These are phyloP conservation scores for Chlorella ohadii DNA, from an alignment of 139 green algal species.

Conservation along the genomic window DNA sequence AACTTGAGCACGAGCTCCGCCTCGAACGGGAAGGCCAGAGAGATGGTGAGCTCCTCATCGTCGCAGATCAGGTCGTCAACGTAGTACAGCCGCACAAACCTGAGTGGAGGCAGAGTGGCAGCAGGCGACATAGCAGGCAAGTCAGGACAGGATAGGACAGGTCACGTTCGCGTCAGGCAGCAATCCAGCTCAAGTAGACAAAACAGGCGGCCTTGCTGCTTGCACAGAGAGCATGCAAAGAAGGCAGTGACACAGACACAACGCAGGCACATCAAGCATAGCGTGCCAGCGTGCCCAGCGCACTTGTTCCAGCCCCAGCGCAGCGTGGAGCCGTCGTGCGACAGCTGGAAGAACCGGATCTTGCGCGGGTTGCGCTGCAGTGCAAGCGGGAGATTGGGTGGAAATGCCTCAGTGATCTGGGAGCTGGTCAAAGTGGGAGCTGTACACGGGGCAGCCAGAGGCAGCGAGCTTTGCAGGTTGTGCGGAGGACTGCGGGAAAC, in stretches of 20 bases:
- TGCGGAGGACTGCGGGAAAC: too few relatives aligned
- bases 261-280: too few relatives aligned
- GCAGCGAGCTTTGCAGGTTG: background rate
- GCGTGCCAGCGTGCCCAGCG: background rate
- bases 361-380: constrained; percentile 37
- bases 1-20: constrained; percentile 42
- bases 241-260: too few relatives aligned
- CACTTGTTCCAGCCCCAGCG: constrained; percentile 69
- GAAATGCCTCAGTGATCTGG: too few relatives aligned
- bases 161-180: too few relatives aligned
- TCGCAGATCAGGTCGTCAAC: constrained; percentile 33
- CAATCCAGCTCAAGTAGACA: too few relatives aligned
- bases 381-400: background rate
- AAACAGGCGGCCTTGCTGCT: too few relatives aligned
- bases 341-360: constrained; percentile 64
- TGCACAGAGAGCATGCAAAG: too few relatives aligned
- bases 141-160: too few relatives aligned
- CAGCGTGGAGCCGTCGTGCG: constrained; percentile 56
- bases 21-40: constrained; percentile 38
- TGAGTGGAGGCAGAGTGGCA: too few relatives aligned
- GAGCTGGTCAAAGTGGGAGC: too few relatives aligned
- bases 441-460: background rate
- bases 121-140: too few relatives aligned
- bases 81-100: constrained; percentile 52
- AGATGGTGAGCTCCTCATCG: constrained; percentile 19